Percentiles rank a stretch among this genome's conserved stretches.
Evolutionary conservation across 2,329 filamentous ascomycete species (phyloP).

Genomic region (Fusarium coicis): DNA sequence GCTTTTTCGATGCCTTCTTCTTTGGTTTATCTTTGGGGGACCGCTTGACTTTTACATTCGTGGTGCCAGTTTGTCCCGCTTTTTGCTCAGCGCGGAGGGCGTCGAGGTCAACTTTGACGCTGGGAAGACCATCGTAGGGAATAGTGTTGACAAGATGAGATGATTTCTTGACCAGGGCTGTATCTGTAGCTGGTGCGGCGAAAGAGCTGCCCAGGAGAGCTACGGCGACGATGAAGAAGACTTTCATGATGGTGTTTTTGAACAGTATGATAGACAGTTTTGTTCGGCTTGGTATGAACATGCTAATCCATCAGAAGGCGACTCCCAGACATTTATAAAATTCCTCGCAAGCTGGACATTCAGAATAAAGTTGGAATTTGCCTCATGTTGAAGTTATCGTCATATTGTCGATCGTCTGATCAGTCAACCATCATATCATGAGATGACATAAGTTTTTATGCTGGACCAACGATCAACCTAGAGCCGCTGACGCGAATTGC

Average conservation of each 20-base stretch:
- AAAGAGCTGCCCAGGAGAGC: background rate
- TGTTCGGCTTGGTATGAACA: no score
- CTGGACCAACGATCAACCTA: fast-evolving
- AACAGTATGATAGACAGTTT: background rate
- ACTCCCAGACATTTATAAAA: background rate
- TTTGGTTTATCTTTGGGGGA: background rate
- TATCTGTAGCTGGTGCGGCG: background rate
- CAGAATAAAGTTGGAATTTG: background rate
- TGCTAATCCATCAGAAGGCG: fast-evolving
- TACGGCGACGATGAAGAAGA: background rate
- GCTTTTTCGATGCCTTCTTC: background rate
- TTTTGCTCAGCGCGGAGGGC: background rate
- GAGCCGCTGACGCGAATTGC: background rate
- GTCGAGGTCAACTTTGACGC: background rate
- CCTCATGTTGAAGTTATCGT: background rate
- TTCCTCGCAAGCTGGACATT: background rate
- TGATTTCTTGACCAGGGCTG: background rate
- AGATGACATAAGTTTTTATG: background rate
- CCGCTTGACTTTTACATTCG: background rate
- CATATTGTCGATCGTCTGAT: background rate
- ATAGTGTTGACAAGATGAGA: background rate
- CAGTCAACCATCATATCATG: background rate
- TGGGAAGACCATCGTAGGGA: background rate
- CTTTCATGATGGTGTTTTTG: background rate
- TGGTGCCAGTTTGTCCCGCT: background rate